Percentiles rank a stretch among this genome's conserved stretches.
These are phyloP conservation scores for Globisporangium carolinianum DNA, from an alignment of 352 stramenopile species.

Conservation along the genomic window DNA sequence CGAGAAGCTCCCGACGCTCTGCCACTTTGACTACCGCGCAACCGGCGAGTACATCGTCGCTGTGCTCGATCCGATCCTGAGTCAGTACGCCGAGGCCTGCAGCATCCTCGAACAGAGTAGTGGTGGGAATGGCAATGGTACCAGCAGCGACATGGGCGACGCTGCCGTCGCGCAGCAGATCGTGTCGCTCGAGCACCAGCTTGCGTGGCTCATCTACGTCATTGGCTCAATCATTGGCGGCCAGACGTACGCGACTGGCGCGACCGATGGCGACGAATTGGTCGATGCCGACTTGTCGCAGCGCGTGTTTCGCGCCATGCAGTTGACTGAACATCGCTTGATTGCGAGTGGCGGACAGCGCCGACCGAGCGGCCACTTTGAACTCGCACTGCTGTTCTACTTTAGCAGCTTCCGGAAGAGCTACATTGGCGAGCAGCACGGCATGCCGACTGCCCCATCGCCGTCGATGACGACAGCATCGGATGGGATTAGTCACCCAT, in stretches of 20 bases:
- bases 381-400: slow-evolving; percentile 95
- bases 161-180: slow-evolving; percentile 55
- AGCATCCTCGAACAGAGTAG: slow-evolving; percentile 59
- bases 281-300: slow-evolving; percentile 95
- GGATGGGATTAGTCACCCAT: slow-evolving; percentile 7
- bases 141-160: slow-evolving; percentile 28
- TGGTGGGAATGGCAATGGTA: neutral
- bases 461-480: slow-evolving; percentile 24
- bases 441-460: slow-evolving; percentile 70
- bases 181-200: slow-evolving; percentile 90
- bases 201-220: slow-evolving; percentile 97
- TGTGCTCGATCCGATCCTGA: slow-evolving; percentile 94
- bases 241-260: slow-evolving; percentile 91
- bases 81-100: slow-evolving; percentile 89
- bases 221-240: slow-evolving; percentile 94
- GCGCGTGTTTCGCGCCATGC: slow-evolving; percentile 93
- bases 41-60: slow-evolving; percentile 91
- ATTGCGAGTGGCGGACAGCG: slow-evolving; percentile 78
- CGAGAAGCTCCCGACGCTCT: slow-evolving; percentile 95
- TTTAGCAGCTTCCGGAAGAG: slow-evolving; percentile 92
- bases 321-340: slow-evolving; percentile 93
- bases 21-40: slow-evolving; percentile 93
- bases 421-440: slow-evolving; percentile 90
- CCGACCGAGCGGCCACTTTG: slow-evolving; percentile 90
- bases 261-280: slow-evolving; percentile 91